Evolutionary conservation across 257 asterid genomes (phyloP), one percentile per base, ranked within the genome.

Genomic region (Penstemon davidsonii): DNA sequence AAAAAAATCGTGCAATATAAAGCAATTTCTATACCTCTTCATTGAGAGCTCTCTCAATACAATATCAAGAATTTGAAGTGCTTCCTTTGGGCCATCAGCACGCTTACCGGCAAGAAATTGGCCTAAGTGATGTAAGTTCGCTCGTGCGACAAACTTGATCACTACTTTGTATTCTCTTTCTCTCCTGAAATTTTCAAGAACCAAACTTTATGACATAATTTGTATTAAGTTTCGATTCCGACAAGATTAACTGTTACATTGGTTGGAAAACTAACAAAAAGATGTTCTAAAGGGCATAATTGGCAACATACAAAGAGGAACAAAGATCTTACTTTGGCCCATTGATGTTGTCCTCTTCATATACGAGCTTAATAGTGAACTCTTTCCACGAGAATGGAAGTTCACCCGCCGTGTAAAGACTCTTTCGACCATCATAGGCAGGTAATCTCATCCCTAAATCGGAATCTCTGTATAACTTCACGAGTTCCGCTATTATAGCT

Each of bases 51-150:
- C 98, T 75, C 99, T 84, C 59, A 95, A 69, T 64, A 95, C 99
- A 78, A 91, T 89, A 73, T 95, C 98, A 33, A 95, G 91, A 79
- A 95, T 91, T 73, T 95, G 95, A 78, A 95, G 95, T 45, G 96
- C 95, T 63, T 95, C 98, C 70, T 82, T 88, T 5, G 98, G 99
- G 60, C 96, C 90, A 68, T 95, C 99, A 1, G 95, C 91, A 1
- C 96, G 85, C 76, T 87, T 91, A 9, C 99, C 98, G n/a, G 96
- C 92, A 70, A 95, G 98, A 80, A 95, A 95, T 79, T 95, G 87
- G 51, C 90, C 90, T 60, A 95, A 74, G 66, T 95, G 98, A 73
- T 95, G 93, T 73, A 95, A 79, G 73, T 86, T 91, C 10, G 99
- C 91, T 61, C 85, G 83, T 0, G 98, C 96, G 2, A 85, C 99